Evolutionary conservation across 257 asterid species (phyloP), one percentile per base, ranked within the genome.

Genomic region (Solanum habrochaites): DNA sequence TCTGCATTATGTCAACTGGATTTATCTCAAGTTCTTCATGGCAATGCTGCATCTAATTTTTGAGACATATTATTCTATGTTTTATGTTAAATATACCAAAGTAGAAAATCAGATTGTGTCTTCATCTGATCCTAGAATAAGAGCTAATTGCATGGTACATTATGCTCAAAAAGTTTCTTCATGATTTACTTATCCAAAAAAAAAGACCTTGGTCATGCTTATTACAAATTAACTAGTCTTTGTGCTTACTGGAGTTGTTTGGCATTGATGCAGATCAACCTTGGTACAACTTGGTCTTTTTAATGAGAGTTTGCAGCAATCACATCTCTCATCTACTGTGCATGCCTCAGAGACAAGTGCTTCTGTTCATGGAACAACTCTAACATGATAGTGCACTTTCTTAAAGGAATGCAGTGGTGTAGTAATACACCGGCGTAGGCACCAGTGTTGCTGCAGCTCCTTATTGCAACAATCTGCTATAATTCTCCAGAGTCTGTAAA

Each of bases 281-380:
- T 89, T 92, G 20, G 91, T 39, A 83, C 87, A 92, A 73, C 98
- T 95, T 86, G 98, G 97, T 87, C 94, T 95, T 75, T 91, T 92
- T 62, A 77, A 91, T 47, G 95, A 93, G 8, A 87, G 90, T 72
- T 21, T 86, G 87, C 93, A 86, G 83, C 93, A 91, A 78, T 86
- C 92, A n/a, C 93, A 91, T 23, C 90, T 77, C 37, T 31, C 85
- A 35, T 82, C 94, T 60, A 89, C 93, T 31, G 81, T 90, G 90
- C 91, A 88, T 31, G 88, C 90, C 32, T 82, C 94, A 29, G 90
- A 88, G 64, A 85, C 90, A n/a, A 70, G 86, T 83, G 89, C 93
- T 70, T 91, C 92, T 27, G 83, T 89, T 85, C 90, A 64, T 58
- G 93, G 91, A 47, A 84, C 92, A n/a, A 89, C 93, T 42, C 77